phyloP scores from a whole-genome alignment of 2,329 filamentous ascomycete species.

The Sclerotinia borealis region DNA sequence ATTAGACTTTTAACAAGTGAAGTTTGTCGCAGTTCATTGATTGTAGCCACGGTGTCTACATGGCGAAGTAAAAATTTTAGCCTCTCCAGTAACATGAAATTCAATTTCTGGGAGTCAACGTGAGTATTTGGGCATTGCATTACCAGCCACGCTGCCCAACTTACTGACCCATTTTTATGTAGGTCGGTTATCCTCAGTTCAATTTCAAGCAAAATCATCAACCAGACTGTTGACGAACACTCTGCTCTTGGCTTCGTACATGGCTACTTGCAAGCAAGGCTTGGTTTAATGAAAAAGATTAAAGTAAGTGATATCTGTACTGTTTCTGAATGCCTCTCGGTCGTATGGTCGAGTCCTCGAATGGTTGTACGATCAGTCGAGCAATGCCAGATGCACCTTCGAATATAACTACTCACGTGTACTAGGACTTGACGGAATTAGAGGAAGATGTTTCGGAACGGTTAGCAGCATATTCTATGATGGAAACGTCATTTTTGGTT shows the following conservation, averaged over 20 bases:
- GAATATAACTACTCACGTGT: conserved; percentile 11
- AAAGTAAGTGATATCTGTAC: conserved; percentile 22
- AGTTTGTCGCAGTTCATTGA: conserved; percentile 29
- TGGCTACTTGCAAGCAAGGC: conserved; percentile 50
- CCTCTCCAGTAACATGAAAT: conserved; percentile 22
- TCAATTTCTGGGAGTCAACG: conserved; percentile 34
- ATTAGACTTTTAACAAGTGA: conserved; percentile 28
- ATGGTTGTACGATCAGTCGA: not conserved
- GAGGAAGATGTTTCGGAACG: conserved; percentile 51
- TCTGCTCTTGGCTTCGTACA: conserved; percentile 38
- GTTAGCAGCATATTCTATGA: conserved; percentile 44
- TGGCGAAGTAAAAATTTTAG: conserved; percentile 22
- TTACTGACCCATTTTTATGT: not conserved
- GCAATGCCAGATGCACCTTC: not conserved
- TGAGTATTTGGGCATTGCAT: conserved; percentile 21
- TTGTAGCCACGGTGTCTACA: conserved; percentile 21
- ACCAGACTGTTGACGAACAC: conserved; percentile 23
- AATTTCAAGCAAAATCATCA: conserved; percentile 28
- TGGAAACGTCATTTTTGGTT: conserved; percentile 58
- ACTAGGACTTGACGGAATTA: conserved; percentile 48
- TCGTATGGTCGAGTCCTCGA: not conserved
- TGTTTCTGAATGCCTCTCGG: not conserved
- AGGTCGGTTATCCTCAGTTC: conserved; percentile 30
- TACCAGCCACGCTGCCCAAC: not conserved
- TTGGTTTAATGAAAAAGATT: conserved; percentile 42